These are phyloP conservation scores for Trametes cubensis DNA, from an alignment of 768 basidiomycete species.

Conservation along the genomic window DNA sequence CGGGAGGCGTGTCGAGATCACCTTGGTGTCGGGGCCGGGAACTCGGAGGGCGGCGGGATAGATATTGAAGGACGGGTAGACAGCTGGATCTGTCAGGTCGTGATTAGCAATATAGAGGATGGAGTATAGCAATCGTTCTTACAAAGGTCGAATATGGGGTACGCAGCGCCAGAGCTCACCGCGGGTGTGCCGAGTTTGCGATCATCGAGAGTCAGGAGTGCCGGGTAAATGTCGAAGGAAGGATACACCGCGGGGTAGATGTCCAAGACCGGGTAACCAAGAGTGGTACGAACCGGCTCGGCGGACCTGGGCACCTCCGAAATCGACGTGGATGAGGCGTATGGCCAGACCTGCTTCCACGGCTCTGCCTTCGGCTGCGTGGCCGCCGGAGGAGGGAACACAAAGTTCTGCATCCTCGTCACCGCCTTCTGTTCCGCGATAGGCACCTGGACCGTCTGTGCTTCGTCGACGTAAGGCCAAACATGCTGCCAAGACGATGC, in stretches of 20 bases:
- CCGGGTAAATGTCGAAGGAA: constrained; percentile 40
- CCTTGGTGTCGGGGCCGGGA: constrained; percentile 3
- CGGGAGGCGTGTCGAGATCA: constrained; percentile 9
- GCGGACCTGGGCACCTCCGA: not conserved
- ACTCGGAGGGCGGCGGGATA: constrained; percentile 30
- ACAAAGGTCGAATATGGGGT: constrained; percentile 40
- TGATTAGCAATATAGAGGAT: not conserved
- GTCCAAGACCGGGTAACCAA: constrained; percentile 27
- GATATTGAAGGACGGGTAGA: constrained; percentile 37
- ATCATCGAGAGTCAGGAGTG: constrained; percentile 13
- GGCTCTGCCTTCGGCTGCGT: not conserved
- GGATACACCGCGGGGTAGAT: constrained; percentile 47
- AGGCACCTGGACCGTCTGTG: not conserved
- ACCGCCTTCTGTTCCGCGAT: not conserved
- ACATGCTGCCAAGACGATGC: constrained; percentile 27
- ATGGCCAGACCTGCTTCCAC: constrained; percentile 29
- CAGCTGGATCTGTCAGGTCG: constrained; percentile 40
- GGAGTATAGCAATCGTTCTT: constrained; percentile 3
- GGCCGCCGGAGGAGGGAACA: constrained; percentile 9
- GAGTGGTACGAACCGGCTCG: not conserved
- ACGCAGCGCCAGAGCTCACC: constrained; percentile 25
- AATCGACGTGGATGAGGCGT: constrained; percentile 1
- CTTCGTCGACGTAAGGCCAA: constrained; percentile 26
- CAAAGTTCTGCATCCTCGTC: constrained; percentile 5
- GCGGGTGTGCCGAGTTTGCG: constrained; percentile 18